Base-by-base conservation (phyloP, 805 yeast genomes). In the Wickerhamomyces hampshirensis region DNA sequence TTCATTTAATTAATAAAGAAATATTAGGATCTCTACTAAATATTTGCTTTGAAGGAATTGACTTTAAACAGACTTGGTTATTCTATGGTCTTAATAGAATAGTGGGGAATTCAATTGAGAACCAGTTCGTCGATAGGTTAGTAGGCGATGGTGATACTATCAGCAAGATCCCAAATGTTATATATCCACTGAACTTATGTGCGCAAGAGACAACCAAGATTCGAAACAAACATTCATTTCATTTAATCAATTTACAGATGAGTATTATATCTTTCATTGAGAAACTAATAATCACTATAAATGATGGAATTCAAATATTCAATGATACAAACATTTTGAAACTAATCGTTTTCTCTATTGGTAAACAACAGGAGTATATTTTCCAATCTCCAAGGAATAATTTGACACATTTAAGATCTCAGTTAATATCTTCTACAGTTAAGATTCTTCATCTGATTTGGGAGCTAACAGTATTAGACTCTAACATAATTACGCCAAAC, bases 81-180 rank as follows among this genome's bases (percentile, higher is more conserved):
- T 60, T 75, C 31, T 72, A 61, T 46, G 84, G 85, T 0, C 55
- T 80, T 31, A 78, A 75, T 50, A 51, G 80, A 39, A 42, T 65
- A 4, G 35, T 75, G 21, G 85, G 85, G 1, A 71, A 73, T 44
- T 75, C 73, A 40, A 37, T 43, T 2, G 74, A 71, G 47, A 58
- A 65, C 19, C 43, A 42, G 10, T 60, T 72, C 14, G 47, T 79
- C 23, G 69, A 68, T 15, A 53, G 60, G 19, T 51, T 73, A 4
- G 58, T 74, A 5, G 73, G 77, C 13, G 34, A 33, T 9, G 15
- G 28, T 6, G 31, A 21, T 21, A 31, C 24, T 12, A 28, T 30
- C 24, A 44, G 31, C 34, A 31, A 18, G 31, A 23, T 32, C 37
- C 45, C 53, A 12, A 31, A 36, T 18, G 47, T 49, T 9, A 38